Conservation (phyloP, 2,329 filamentous ascomycete species). For the Pezicula neosporulosa region DNA sequence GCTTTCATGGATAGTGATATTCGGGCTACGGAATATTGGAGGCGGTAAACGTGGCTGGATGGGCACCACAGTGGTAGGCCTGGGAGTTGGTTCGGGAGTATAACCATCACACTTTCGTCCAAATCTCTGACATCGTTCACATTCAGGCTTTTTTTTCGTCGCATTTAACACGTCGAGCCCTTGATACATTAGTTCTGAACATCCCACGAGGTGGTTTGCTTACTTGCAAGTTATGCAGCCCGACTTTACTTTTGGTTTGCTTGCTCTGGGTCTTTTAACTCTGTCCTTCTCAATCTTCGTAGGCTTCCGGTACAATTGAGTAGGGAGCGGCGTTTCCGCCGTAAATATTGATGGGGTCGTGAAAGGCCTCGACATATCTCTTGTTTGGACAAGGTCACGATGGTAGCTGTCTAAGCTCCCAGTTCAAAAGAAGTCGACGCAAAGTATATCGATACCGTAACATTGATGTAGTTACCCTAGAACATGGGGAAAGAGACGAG, state of each 20-base stretch:
- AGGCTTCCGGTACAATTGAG: slow-evolving; percentile 14
- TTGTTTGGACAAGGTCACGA: background rate
- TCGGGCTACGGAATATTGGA: slow-evolving; percentile 15
- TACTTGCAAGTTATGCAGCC: slow-evolving; percentile 68
- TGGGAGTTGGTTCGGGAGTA: slow-evolving; percentile 23
- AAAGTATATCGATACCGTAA: too few species aligned
- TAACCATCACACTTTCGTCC: slow-evolving; percentile 60
- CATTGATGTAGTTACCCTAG: too few species aligned
- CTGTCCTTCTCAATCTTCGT: slow-evolving; percentile 10
- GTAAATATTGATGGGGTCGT: slow-evolving; percentile 1
- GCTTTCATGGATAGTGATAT: slow-evolving; percentile 43
- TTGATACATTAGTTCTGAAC: slow-evolving; percentile 25
- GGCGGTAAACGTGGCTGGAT: slow-evolving; percentile 27
- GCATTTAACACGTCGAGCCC: slow-evolving; percentile 61
- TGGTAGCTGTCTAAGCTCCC: too few species aligned
- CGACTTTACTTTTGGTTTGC: slow-evolving; percentile 55
- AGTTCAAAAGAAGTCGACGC: too few species aligned
- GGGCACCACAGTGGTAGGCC: slow-evolving; percentile 9
- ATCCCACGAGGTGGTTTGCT: slow-evolving; percentile 23
- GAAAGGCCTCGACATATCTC: background rate
- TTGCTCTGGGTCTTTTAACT: slow-evolving; percentile 21
- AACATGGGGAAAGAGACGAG: too few species aligned
- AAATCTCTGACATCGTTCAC: slow-evolving; percentile 57
- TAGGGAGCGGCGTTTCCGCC: slow-evolving; percentile 5
- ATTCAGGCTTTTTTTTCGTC: slow-evolving; percentile 60